Percentiles rank a stretch among this genome's conserved stretches.
Evolutionary conservation across 179 eudicot species (phyloP).

Genomic region (Heliamphora pulchella): DNA sequence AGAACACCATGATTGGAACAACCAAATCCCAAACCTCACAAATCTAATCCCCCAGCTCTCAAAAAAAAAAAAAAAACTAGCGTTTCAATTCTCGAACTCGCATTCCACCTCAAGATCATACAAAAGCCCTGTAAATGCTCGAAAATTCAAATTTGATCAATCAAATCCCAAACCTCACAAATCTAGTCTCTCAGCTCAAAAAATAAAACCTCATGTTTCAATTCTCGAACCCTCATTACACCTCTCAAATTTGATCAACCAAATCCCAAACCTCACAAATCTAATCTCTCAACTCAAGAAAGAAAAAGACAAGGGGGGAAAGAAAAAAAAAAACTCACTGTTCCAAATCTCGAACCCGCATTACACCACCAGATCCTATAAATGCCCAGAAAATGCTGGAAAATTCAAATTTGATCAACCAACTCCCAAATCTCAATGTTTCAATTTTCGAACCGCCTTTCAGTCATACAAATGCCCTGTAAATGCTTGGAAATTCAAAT

Average conservation of each 20-base stretch:
- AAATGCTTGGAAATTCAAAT: neutral
- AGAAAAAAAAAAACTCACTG: neutral
- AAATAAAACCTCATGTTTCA: neutral
- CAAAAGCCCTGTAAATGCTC: neutral
- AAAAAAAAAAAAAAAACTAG: neutral
- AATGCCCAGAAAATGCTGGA: neutral
- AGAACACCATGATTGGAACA: conserved; percentile 38
- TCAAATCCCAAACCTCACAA: neutral
- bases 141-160: neutral
- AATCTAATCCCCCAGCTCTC: neutral
- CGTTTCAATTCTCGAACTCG: neutral
- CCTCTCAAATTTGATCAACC: neutral
- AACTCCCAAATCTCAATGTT: neutral
- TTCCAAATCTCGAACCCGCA: conserved; percentile 6
- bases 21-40: neutral
- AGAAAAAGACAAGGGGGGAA: neutral
- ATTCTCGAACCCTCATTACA: conserved; percentile 8
- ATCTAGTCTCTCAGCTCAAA: neutral
- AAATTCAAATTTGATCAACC: neutral
- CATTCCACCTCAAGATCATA: neutral
- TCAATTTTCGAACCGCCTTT: neutral
- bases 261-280: neutral
- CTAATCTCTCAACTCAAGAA: neutral
- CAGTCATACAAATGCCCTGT: neutral
- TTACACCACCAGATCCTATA: neutral